Percentiles rank a stretch among this genome's conserved stretches.
Evolutionary conservation across 2,329 filamentous ascomycete species (phyloP).

Genomic region (Alternaria brassicicola): DNA sequence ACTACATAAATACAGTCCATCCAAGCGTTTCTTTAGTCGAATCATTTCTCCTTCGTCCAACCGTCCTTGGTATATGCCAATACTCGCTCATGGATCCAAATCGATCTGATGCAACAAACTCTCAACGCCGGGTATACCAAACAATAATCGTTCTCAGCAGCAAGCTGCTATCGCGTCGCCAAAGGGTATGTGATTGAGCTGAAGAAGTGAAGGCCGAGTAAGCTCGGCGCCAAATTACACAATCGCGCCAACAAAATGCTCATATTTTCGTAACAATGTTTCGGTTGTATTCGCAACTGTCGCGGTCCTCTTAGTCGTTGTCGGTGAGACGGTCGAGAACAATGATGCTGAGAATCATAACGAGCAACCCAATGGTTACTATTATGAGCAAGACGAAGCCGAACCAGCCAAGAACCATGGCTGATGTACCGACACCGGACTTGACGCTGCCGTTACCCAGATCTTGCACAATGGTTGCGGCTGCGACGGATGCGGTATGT

Average conservation of each 20-base stretch:
- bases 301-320: constrained; percentile 31
- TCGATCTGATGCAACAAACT: constrained; percentile 23
- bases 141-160: constrained; percentile 32
- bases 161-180: constrained; percentile 32
- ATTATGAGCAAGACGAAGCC: constrained; percentile 91
- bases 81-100: constrained; percentile 15
- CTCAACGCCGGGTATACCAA: constrained; percentile 43
- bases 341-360: constrained; percentile 95
- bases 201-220: constrained; percentile 34
- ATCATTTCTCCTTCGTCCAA: constrained; percentile 16
- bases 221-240: constrained; percentile 36
- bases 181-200: constrained; percentile 41
- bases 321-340: constrained; percentile 69
- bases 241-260: constrained; percentile 24
- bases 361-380: constrained; percentile 89
- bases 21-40: constrained; percentile 22
- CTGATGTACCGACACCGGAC: constrained; percentile 87
- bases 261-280: constrained; percentile 18
- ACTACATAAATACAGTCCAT: constrained; percentile 39
- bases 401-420: constrained; percentile 98
- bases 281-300: constrained; percentile 1
- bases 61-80: constrained; percentile 8
- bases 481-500: constrained; percentile 95
- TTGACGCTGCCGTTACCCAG: constrained; percentile 87
- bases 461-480: constrained; percentile 90